Conservation (phyloP, 306 rosid genomes). For the Prosopis cineraria region DNA sequence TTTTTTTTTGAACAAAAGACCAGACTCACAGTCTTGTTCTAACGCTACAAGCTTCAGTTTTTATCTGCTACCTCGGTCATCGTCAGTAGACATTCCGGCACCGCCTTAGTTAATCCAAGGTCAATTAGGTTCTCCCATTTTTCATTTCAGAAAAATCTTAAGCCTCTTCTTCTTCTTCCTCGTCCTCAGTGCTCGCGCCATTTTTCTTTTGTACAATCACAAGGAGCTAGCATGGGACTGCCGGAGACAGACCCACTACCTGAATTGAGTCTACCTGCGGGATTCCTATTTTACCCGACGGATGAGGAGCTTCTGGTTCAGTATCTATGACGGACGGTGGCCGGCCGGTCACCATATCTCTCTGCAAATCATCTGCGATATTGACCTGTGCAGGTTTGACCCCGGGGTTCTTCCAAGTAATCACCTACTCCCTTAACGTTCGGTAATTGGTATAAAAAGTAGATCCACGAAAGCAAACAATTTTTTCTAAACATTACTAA, state of each 20-base stretch:
- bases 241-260: constrained; percentile 61
- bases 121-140: too few species aligned
- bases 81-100: too few species aligned
- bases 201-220: not conserved
- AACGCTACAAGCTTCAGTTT: too few species aligned
- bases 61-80: too few species aligned
- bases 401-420: constrained; percentile 92
- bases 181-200: not conserved
- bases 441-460: too few species aligned
- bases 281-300: constrained; percentile 84
- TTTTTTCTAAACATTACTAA: not conserved
- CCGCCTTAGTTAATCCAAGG: too few species aligned
- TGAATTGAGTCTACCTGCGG: constrained; percentile 85
- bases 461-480: not conserved
- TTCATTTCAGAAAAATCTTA: not conserved
- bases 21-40: too few species aligned
- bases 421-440: too few species aligned
- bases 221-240: constrained; percentile 56
- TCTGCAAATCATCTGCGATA: constrained; percentile 72
- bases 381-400: constrained; percentile 86
- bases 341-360: constrained; percentile 84
- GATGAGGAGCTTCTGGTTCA: constrained; percentile 95
- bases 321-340: constrained; percentile 86
- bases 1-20: too few species aligned
- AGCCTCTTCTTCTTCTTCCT: not conserved